Percentiles rank a stretch among this genome's conserved stretches.
Evolutionary conservation across 2,329 filamentous ascomycete species (phyloP).

Genomic region (Claviceps sorghi): DNA sequence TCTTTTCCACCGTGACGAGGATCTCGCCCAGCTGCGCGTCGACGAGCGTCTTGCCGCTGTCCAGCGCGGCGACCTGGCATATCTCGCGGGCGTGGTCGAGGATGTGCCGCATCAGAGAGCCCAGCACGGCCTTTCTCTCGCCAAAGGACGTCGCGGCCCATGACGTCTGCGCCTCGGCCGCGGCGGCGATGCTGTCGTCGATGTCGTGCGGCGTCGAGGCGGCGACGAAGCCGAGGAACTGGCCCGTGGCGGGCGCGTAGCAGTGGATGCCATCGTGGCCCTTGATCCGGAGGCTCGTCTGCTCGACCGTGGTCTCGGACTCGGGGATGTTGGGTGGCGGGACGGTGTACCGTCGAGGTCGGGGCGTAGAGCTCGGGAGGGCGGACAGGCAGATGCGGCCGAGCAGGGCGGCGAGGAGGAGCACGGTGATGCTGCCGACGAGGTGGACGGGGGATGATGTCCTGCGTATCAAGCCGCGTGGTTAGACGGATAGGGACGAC

Average conservation of each 20-base stretch:
- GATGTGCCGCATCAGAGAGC: conserved; percentile 66
- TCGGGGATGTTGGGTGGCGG: conserved; percentile 44
- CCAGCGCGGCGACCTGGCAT: conserved; percentile 69
- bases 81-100: conserved; percentile 83
- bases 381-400: conserved; percentile 12
- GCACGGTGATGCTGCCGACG: conserved; percentile 8
- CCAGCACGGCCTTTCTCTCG: conserved; percentile 64
- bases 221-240: conserved; percentile 64
- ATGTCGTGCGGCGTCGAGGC: conserved; percentile 64
- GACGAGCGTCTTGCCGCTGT: conserved; percentile 92
- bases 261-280: conserved; percentile 61
- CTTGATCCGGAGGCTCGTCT: conserved; percentile 47
- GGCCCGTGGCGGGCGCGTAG: conserved; percentile 80
- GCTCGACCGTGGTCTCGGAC: conserved; percentile 41
- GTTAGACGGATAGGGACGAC: not conserved
- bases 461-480: conserved; percentile 7
- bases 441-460: conserved; percentile 14
- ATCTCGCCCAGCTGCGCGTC: conserved; percentile 92
- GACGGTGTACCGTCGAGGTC: conserved; percentile 44
- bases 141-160: conserved; percentile 70
- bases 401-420: conserved; percentile 18
- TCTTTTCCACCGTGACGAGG: conserved; percentile 81
- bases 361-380: conserved; percentile 16
- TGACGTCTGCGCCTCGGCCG: conserved; percentile 56
- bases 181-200: conserved; percentile 61